Conservation (phyloP, 805 yeast genomes). For the Spathaspora sp. region DNA sequence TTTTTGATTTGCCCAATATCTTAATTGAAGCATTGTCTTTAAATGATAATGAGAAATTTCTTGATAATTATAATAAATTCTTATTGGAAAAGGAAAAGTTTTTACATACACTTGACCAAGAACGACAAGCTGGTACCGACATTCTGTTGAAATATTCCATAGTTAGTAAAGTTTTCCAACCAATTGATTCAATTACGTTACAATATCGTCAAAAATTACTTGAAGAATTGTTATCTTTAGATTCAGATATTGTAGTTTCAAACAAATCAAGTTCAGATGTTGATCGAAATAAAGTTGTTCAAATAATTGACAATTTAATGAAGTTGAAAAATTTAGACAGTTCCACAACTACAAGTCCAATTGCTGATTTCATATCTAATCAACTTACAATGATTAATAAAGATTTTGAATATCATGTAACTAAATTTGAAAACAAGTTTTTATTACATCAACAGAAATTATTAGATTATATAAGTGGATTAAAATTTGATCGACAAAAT, state of each 20-base stretch:
- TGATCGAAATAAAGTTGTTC: conserved; percentile 25
- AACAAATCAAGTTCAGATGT: conserved; percentile 9
- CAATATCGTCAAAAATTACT: conserved; percentile 33
- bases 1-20: conserved; percentile 35
- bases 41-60: conserved; percentile 32
- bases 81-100: conserved; percentile 22
- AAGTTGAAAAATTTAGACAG: conserved; percentile 22
- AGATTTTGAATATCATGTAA: conserved; percentile 33
- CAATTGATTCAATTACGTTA: conserved; percentile 29
- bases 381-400: conserved; percentile 28
- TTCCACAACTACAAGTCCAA: conserved; percentile 20
- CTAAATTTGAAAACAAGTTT: conserved; percentile 34
- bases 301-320: conserved; percentile 37
- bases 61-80: conserved; percentile 30
- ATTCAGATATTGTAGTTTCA: conserved; percentile 23
- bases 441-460: conserved; percentile 34
- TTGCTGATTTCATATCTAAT: conserved; percentile 30
- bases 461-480: conserved; percentile 30
- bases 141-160: conserved; percentile 24
- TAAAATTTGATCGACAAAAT: conserved; percentile 25
- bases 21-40: conserved; percentile 23
- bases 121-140: conserved; percentile 19
- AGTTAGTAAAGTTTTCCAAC: conserved; percentile 24
- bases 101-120: conserved; percentile 2
- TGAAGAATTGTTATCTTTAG: conserved; percentile 35